Conservation (phyloP, 768 basidiomycete species). For the Mycena haematopus region DNA sequence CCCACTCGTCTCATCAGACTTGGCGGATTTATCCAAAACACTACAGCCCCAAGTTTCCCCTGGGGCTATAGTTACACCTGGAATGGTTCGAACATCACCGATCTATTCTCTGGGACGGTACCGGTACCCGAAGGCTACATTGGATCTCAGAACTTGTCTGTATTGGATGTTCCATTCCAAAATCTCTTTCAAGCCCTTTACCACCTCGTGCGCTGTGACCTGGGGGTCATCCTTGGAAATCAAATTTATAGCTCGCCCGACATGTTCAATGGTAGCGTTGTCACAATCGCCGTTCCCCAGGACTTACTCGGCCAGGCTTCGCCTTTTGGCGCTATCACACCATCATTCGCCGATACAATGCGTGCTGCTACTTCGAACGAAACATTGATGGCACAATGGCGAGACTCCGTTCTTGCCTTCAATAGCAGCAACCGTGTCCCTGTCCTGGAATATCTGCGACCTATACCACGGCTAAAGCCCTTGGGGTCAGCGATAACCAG, state of each 20-base stretch:
- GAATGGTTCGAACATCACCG: not conserved
- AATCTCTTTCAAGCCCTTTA: not conserved
- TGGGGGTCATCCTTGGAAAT: slow-evolving; percentile 2
- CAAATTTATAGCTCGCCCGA: not conserved
- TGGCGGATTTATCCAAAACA: not conserved
- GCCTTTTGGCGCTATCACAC: not conserved
- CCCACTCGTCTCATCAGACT: not conserved
- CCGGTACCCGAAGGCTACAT: not conserved
- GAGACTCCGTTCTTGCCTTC: not conserved
- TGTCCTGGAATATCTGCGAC: not conserved
- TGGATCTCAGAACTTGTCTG: not conserved
- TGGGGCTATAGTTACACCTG: not conserved
- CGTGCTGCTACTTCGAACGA: not conserved
- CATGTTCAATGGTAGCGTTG: not conserved
- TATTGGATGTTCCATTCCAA: not conserved
- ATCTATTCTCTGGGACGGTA: not conserved
- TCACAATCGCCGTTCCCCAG: not conserved
- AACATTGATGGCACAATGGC: not conserved
- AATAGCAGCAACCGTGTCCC: not conserved
- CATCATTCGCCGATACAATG: not conserved
- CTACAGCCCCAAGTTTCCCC: not conserved
- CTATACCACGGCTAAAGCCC: not conserved
- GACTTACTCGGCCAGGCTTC: not conserved
- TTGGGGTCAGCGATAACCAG: not conserved
- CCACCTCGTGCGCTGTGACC: not conserved